These are phyloP conservation scores for Oenanthe javanica DNA, from an alignment of 140 eudicot genomes.

Conservation along the genomic window DNA sequence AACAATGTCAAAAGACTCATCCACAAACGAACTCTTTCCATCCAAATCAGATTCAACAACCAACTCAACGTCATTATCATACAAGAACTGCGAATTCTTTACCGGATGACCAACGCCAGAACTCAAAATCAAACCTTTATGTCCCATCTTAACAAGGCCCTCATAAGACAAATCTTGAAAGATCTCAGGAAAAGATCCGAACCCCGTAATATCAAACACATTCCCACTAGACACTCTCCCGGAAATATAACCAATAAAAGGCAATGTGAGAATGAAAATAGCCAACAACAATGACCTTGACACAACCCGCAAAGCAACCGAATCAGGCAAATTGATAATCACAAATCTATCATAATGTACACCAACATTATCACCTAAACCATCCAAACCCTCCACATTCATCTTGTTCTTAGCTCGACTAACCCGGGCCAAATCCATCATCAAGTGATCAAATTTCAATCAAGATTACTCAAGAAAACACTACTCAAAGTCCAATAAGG, in stretches of 20 bases:
- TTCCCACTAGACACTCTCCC: conserved; percentile 15
- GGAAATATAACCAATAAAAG: conserved; percentile 31
- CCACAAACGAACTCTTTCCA: conserved; percentile 16
- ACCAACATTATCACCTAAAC: conserved; percentile 4
- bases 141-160: conserved; percentile 42
- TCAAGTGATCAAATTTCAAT: not conserved
- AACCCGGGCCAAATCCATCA: conserved; percentile 31
- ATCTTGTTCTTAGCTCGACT: conserved; percentile 13
- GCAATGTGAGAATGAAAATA: conserved; percentile 43
- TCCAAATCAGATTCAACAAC: conserved; percentile 24
- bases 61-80: conserved; percentile 30
- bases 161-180: conserved; percentile 44
- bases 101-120: conserved; percentile 19
- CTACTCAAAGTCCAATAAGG: not conserved
- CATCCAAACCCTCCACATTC: conserved; percentile 18
- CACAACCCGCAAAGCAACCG: conserved; percentile 34
- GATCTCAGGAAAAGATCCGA: conserved; percentile 24
- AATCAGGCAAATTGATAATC: conserved; percentile 45
- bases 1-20: conserved; percentile 48
- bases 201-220: not conserved
- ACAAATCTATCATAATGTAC: conserved; percentile 25
- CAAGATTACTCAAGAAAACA: not conserved
- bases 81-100: conserved; percentile 29
- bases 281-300: conserved; percentile 52
- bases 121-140: conserved; percentile 43